These are phyloP conservation scores for Saccharomyces hybrid DNA, from an alignment of 1,139 yeast species.

Conservation along the genomic window DNA sequence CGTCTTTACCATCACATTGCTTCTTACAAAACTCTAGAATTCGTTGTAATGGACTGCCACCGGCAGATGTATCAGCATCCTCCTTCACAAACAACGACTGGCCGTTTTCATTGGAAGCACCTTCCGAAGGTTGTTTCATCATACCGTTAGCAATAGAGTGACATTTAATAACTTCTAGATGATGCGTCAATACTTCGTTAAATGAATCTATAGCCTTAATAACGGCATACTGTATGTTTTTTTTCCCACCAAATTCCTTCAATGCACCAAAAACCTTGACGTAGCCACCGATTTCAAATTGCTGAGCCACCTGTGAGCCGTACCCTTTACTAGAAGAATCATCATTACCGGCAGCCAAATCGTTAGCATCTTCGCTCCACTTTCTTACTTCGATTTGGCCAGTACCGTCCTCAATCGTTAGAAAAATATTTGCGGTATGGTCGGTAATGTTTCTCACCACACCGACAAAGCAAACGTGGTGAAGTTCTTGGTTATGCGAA, in stretches of 20 bases:
- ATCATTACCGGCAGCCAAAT: constrained; percentile 32
- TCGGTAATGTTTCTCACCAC: constrained; percentile 54
- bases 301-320: constrained; percentile 28
- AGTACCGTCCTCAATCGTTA: constrained; percentile 79
- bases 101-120: constrained; percentile 15
- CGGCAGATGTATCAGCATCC: constrained; percentile 29
- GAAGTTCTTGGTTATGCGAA: constrained; percentile 55
- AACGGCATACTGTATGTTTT: constrained; percentile 56
- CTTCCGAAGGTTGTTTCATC: constrained; percentile 13
- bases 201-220: constrained; percentile 57
- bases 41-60: constrained; percentile 34
- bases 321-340: constrained; percentile 27
- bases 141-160: constrained; percentile 41
- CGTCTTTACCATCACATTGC: constrained; percentile 38
- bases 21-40: constrained; percentile 46
- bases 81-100: constrained; percentile 44
- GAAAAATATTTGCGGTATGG: constrained; percentile 43
- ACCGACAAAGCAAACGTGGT: constrained; percentile 58
- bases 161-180: constrained; percentile 59
- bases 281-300: constrained; percentile 42
- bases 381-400: constrained; percentile 63
- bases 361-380: constrained; percentile 53
- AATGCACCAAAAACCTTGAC: constrained; percentile 67
- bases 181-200: constrained; percentile 72
- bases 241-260: constrained; percentile 61